Base-by-base conservation (phyloP, 208 protist species). In the Eutreptiella sp. region DNA sequence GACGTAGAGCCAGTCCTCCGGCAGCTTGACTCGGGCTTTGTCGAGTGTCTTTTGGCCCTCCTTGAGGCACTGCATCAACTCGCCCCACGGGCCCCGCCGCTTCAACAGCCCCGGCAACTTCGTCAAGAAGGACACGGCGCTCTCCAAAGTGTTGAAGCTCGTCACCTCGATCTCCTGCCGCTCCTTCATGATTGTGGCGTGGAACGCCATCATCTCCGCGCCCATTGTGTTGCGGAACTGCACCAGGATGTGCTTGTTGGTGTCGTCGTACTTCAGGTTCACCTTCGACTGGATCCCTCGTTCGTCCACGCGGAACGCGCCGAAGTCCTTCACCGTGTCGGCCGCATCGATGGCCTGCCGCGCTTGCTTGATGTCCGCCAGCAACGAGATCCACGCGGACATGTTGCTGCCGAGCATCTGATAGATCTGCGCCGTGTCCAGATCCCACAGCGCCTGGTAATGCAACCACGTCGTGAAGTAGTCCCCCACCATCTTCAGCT, bases 41-140 rank as follows among this genome's bases (percentile, higher is more conserved):
- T 79, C 70, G 53, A 98, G 78, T 28, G 82, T 77, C 16, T 82
- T 74, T 66, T 98, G 85, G 28, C 88, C 82, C 4, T 73, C 48
- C 16, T 63, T 52, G 67, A 94, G 85, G 0, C 81, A 45, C 19
- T 53, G 36, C 3, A 94, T n/a, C 21, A 66, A 16, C 1, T 14
- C 36, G 45, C 41, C 77, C 77, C 61, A 92, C 38, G 16, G 29
- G 16, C 50, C 72, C 50, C 63, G 50, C 29, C 53, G 67, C 58
- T 61, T 79, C 74, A 76, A 84, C 60, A 75, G 76, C 65, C 53
- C 63, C 36, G 80, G 84, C 34, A 84, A 61, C 24, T 63, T 54
- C n/a, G 73, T 90, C 63, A 83, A 90, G 75, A 71, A 84, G 34
- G 23, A 76, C 29, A 97, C 94, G 3, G 94, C 93, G 42, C 96